Conservation (phyloP, 108 stramenopile genomes). For the Cyclotella sp. region DNA sequence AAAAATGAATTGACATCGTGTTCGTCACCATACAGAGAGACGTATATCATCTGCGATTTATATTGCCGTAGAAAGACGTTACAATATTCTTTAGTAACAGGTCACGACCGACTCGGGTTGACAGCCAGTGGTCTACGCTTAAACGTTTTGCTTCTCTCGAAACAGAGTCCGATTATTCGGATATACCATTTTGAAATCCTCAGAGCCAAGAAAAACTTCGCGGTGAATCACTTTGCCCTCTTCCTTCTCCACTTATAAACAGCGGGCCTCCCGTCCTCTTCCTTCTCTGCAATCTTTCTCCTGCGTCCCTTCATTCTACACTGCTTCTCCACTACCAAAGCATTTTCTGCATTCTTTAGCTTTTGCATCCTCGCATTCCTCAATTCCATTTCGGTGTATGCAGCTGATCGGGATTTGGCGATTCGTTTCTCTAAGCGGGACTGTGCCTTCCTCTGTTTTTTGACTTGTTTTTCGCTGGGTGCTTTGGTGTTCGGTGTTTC, state of each 20-base stretch:
- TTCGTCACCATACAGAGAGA: no score
- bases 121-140: no score
- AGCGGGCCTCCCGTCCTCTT: conserved; percentile 71
- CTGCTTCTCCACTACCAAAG: conserved; percentile 86
- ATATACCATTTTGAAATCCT: no score
- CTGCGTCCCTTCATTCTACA: conserved; percentile 87
- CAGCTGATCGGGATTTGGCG: conserved; percentile 65
- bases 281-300: conserved; percentile 45
- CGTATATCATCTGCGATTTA: no score
- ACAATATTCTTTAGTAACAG: no score
- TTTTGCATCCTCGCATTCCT: conserved; percentile 62
- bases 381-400: conserved; percentile 90
- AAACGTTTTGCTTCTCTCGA: no score
- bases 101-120: no score
- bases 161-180: no score
- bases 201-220: no score
- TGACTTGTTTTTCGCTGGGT: conserved; percentile 42
- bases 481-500: conserved; percentile 23
- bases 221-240: conserved; percentile 50
- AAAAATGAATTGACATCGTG: no score
- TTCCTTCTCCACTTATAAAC: conserved; percentile 85
- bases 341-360: conserved; percentile 72
- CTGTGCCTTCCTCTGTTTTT: conserved; percentile 49
- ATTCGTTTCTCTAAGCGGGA: conserved; percentile 54
- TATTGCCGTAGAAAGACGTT: no score